These are phyloP conservation scores for Termitomyces sp. DNA, from an alignment of 768 basidiomycete species.

Conservation along the genomic window DNA sequence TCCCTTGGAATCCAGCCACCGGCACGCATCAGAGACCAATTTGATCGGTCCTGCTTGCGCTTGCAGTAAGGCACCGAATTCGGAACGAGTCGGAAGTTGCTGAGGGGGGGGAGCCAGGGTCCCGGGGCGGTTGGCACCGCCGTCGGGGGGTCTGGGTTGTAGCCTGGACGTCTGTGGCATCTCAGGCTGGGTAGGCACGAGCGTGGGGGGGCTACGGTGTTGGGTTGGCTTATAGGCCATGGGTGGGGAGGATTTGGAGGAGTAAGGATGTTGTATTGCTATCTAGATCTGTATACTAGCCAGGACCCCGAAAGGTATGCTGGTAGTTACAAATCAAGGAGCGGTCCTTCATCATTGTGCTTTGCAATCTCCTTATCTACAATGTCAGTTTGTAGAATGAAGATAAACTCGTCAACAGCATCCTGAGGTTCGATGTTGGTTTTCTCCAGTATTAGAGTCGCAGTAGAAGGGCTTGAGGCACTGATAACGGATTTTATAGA, in stretches of 20 bases:
- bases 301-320: not conserved
- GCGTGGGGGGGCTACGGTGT: not conserved
- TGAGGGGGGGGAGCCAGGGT: not conserved
- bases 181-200: not conserved
- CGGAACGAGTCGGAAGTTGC: no score
- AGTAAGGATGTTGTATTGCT: not conserved
- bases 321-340: not conserved
- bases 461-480: no score
- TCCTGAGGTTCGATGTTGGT: no score
- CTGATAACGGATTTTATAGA: no score
- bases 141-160: not conserved
- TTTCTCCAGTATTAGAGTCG: no score
- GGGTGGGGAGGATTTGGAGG: not conserved
- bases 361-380: no score
- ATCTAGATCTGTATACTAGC: not conserved
- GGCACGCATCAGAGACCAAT: no score
- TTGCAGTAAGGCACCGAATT: no score
- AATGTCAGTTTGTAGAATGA: no score
- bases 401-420: no score
- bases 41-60: constrained; percentile 14
- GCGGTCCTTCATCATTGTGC: no score
- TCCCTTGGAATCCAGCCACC: no score
- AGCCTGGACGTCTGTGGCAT: not conserved
- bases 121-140: not conserved
- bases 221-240: not conserved